Conservation (phyloP, 2,329 filamentous ascomycete genomes). For the Fusarium sororula region DNA sequence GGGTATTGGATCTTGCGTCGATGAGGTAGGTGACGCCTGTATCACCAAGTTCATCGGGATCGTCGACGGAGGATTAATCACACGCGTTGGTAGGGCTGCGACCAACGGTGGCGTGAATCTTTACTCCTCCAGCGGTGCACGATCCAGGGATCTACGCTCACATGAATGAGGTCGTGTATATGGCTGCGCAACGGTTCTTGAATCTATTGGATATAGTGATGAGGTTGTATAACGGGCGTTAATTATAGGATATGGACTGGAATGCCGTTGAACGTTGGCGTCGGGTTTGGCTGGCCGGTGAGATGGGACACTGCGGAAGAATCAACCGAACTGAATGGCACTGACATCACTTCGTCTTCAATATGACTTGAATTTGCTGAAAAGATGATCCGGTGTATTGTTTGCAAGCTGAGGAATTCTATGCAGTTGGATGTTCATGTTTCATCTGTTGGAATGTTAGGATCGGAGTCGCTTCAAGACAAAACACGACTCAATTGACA, state of each 20-base stretch:
- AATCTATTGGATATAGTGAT: not conserved
- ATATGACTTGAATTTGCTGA: no score
- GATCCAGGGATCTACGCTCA: not conserved
- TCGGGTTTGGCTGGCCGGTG: not conserved
- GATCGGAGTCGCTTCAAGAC: not conserved
- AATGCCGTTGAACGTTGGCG: not conserved
- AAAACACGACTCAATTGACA: not conserved
- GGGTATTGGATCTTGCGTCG: not conserved
- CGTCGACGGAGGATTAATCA: not conserved
- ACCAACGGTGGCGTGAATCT: slow-evolving; percentile 8
- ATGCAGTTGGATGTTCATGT: not conserved
- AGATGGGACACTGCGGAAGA: not conserved
- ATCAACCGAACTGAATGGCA: not conserved
- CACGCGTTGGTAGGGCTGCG: not conserved
- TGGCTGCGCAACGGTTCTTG: not conserved
- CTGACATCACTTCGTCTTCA: not conserved
- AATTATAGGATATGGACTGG: not conserved
- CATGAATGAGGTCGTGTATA: not conserved
- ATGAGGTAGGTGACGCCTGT: not conserved
- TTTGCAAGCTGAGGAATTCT: not conserved
- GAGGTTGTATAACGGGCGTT: not conserved
- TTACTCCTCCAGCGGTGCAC: not conserved
- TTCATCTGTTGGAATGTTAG: not conserved
- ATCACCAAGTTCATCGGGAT: slow-evolving; percentile 5
- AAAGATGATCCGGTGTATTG: not conserved